phyloP scores from a whole-genome alignment of 306 rosid genomes.

The Senna tora region DNA sequence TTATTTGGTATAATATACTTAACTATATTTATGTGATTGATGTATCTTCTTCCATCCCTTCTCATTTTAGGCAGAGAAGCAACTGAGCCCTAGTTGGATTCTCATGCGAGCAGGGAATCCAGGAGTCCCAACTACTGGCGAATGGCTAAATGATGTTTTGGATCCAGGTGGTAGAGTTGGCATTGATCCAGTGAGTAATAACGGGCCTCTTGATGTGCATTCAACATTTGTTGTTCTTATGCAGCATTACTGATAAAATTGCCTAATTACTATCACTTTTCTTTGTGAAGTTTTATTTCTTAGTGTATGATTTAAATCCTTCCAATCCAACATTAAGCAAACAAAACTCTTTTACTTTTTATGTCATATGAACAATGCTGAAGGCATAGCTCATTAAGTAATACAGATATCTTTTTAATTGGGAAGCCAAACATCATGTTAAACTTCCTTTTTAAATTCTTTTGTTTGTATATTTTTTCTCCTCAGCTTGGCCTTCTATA shows the following conservation, averaged over 20 bases:
- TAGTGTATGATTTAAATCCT: neutral
- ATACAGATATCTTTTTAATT: too few species aligned
- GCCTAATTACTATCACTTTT: neutral
- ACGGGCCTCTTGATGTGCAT: constrained; percentile 23
- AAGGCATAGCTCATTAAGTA: neutral
- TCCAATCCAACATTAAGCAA: neutral
- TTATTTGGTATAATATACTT: neutral
- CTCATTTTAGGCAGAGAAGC: constrained; percentile 82
- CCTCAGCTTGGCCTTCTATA: neutral
- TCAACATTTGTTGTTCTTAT: constrained; percentile 7
- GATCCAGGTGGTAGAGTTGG: constrained; percentile 91
- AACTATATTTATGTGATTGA: constrained; percentile 13
- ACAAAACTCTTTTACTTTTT: neutral
- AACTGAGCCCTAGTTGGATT: constrained; percentile 83
- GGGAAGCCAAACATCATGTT: neutral
- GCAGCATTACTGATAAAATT: neutral
- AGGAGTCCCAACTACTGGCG: constrained; percentile 81
- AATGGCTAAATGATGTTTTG: constrained; percentile 89
- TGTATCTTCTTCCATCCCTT: neutral
- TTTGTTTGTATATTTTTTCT: neutral
- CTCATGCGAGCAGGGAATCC: constrained; percentile 91
- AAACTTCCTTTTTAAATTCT: constrained; percentile 1
- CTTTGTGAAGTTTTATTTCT: neutral
- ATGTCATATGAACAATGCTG: neutral
- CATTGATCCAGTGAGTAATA: constrained; percentile 91